A percentile compares a stretch with the other conserved stretches of the same genome.
phyloP scores from a whole-genome alignment of 352 stramenopile genomes.

The Phytophthora pisi region DNA sequence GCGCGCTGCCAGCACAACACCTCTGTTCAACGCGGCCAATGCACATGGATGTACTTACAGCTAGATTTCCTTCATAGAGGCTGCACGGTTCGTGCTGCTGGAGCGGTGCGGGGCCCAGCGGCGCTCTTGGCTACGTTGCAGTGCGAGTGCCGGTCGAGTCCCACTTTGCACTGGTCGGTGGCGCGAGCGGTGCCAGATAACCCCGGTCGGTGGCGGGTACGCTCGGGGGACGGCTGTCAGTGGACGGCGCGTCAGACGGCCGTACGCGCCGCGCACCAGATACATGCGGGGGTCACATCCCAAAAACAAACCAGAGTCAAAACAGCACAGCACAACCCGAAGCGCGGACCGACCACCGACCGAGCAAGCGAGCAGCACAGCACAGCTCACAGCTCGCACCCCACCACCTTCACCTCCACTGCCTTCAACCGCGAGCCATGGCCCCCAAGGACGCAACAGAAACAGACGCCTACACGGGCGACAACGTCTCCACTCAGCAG shows the following conservation, averaged over 20 bases:
- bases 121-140: background rate
- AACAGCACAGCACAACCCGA: conserved; percentile 28
- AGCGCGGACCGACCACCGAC: conserved; percentile 18
- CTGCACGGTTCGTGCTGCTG: background rate
- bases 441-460: conserved; percentile 47
- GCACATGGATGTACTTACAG: no score
- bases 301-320: conserved; percentile 36
- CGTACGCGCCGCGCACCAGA: no score
- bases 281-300: conserved; percentile 28
- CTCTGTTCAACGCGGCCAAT: no score
- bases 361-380: no score
- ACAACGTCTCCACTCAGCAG: conserved; percentile 12
- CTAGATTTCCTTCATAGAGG: background rate
- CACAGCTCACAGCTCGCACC: conserved; percentile 1
- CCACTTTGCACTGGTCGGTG: conserved; percentile 13
- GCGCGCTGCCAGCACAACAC: no score
- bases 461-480: conserved; percentile 12
- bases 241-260: conserved; percentile 8
- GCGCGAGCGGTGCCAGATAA: conserved; percentile 7
- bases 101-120: background rate
- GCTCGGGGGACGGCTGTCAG: conserved; percentile 9
- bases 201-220: background rate
- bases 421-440: conserved; percentile 30
- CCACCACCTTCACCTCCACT: background rate
- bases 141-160: background rate